Percentiles rank a stretch among this genome's conserved stretches.
Conservation (phyloP, 2,329 filamentous ascomycete species). For the Tolypocladium guangdongense region DNA sequence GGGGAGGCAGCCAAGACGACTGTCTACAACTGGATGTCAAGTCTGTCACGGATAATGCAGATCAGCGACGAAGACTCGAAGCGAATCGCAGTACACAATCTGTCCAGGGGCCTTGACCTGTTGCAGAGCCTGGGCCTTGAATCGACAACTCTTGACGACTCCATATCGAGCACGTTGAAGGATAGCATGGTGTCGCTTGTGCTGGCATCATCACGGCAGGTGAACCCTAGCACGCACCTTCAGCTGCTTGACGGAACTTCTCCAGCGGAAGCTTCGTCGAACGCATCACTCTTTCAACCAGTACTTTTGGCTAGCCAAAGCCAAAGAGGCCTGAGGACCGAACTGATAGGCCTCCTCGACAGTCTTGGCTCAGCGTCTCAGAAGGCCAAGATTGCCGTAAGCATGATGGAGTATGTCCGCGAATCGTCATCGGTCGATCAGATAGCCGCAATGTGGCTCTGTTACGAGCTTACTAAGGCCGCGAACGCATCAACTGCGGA, state of each 20-base stretch:
- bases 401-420: constrained; percentile 54
- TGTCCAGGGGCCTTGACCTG: constrained; percentile 62
- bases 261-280: constrained; percentile 5
- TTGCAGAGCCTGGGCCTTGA: constrained; percentile 52
- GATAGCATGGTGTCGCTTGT: constrained; percentile 54
- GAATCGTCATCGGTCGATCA: constrained; percentile 46
- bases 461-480: constrained; percentile 58
- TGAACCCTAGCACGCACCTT: constrained; percentile 11
- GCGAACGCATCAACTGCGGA: constrained; percentile 38
- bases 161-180: constrained; percentile 56
- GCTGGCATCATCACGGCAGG: constrained; percentile 12
- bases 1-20: constrained; percentile 55
- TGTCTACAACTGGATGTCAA: constrained; percentile 70
- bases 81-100: constrained; percentile 58
- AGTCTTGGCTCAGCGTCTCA: constrained; percentile 46
- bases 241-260: constrained; percentile 15
- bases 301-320: constrained; percentile 54
- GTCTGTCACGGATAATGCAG: constrained; percentile 74
- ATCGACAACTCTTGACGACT: constrained; percentile 55
- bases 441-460: constrained; percentile 70
- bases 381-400: constrained; percentile 48
- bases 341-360: constrained; percentile 46
- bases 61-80: constrained; percentile 72
- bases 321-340: constrained; percentile 49
- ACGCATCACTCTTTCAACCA: constrained; percentile 37